phyloP scores from a whole-genome alignment of 768 basidiomycete genomes.

The Boletus patriciae region DNA sequence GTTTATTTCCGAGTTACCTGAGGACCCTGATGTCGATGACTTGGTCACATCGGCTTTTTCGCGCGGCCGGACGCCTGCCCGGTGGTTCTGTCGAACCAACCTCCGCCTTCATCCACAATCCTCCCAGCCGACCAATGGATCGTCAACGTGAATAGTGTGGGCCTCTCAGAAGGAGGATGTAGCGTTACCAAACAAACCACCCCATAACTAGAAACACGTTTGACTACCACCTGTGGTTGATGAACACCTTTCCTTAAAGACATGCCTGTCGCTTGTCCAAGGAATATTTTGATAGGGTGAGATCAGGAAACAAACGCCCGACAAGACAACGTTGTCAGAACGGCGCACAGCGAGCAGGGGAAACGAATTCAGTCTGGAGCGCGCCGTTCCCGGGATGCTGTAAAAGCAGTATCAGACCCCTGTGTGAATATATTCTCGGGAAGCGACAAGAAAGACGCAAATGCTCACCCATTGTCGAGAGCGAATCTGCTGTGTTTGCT shows the following conservation, averaged over 20 bases:
- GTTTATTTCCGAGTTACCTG: background rate
- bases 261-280: slow-evolving; percentile 80
- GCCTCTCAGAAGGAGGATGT: slow-evolving; percentile 61
- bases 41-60: slow-evolving; percentile 2
- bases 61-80: background rate
- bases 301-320: background rate
- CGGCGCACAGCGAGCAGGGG: slow-evolving; percentile 57
- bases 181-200: slow-evolving; percentile 52
- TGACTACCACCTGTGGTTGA: slow-evolving; percentile 63
- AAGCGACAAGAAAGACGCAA: background rate
- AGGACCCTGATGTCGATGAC: background rate
- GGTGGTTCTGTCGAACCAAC: background rate
- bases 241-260: slow-evolving; percentile 68
- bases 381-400: slow-evolving; percentile 42
- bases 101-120: background rate
- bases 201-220: slow-evolving; percentile 58
- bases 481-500: slow-evolving; percentile 68
- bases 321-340: background rate
- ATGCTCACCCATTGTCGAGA: slow-evolving; percentile 45
- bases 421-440: background rate
- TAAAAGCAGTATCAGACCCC: background rate
- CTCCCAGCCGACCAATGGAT: slow-evolving; percentile 52
- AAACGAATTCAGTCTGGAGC: slow-evolving; percentile 72
- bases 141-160: slow-evolving; percentile 46
- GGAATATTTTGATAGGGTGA: slow-evolving; percentile 45